Percentiles rank a stretch among this genome's conserved stretches.
These are phyloP conservation scores for Nyssa sinensis DNA, from an alignment of 148 eudicot genomes.

Conservation along the genomic window DNA sequence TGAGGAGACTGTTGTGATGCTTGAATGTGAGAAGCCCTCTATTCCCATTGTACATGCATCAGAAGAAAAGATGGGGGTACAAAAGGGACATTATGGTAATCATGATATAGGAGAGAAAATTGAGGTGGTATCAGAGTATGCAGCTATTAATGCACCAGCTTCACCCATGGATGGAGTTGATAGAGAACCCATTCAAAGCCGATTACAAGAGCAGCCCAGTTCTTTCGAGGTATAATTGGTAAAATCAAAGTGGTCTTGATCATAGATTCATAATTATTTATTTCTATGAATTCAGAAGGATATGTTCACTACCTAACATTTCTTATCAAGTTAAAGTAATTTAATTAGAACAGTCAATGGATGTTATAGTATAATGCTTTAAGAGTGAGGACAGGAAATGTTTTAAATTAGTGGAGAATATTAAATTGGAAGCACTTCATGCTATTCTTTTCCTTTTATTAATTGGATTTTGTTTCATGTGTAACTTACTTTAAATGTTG, in stretches of 20 bases:
- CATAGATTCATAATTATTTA: background rate
- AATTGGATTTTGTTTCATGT: background rate
- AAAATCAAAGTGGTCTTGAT: background rate
- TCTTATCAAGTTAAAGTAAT: background rate
- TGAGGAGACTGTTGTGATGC: slow-evolving; percentile 82
- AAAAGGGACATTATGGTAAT: slow-evolving; percentile 19
- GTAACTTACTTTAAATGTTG: background rate
- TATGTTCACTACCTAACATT: slow-evolving; percentile 2
- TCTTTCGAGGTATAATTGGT: slow-evolving; percentile 38
- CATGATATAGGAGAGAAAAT: slow-evolving; percentile 29
- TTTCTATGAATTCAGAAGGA: background rate
- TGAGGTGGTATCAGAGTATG: slow-evolving; percentile 23
- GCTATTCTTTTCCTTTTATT: background rate
- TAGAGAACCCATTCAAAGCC: slow-evolving; percentile 30
- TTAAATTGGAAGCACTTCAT: background rate
- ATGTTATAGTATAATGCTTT: background rate
- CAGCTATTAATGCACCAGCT: slow-evolving; percentile 39
- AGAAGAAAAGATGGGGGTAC: slow-evolving; percentile 20
- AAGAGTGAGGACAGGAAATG: background rate
- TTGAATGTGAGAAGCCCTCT: slow-evolving; percentile 70
- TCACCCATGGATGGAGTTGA: slow-evolving; percentile 47
- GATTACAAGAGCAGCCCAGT: slow-evolving; percentile 31
- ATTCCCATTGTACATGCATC: slow-evolving; percentile 26
- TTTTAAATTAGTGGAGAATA: background rate
- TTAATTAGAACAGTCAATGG: background rate